Base-by-base conservation (phyloP, 805 yeast genomes). In the Kuraishia molischiana region DNA sequence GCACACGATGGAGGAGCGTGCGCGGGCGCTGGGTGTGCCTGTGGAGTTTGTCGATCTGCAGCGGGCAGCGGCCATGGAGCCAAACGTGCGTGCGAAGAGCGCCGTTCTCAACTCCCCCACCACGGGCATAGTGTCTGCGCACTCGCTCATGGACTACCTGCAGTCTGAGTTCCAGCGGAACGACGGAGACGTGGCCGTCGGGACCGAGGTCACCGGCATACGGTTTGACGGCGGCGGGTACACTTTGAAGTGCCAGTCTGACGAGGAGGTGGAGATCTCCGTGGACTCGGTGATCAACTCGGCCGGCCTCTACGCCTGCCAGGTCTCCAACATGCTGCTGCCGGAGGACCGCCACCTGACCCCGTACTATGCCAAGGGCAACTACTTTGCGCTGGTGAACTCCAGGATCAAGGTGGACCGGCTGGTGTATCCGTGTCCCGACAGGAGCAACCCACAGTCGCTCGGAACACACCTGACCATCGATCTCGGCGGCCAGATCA, bases 381-480 rank as follows among this genome's bases (percentile, higher is more conserved):
- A 78, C 45, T 87, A 89, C 54, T 89, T 71, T 50, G 61, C 79
- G 3, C 76, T 74, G 42, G n/a, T n/a, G n/a, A 68, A 67, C 20
- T 54, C 66, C 1, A 60, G 67, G 3, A 52, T 53, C 13, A 63
- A 67, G 17, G 74, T 79, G 3, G 52, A 62, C 38, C 60, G 85
- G 41, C 55, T 80, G 24, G 62, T 87, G 1, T 87, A 87, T 54
- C 96, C 96, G 1, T 80, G 85, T 39, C 85, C 86, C 1, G 77
- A 79, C n/a, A 69, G 69, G 5, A 71, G 74, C 37, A 14, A 8
- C 6, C 72, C 77, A 0, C 68, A 82, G n/a, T 83, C 94, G 0
- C 62, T 89, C 39, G 97, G 97, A 0, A 84, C 92, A 0, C 97
- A 87, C 61, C 59, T 89, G 43, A 87, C 97, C 0, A 61, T 89